Conservation (phyloP, 164 flowering plant species). For the Tinospora cordifolia region DNA sequence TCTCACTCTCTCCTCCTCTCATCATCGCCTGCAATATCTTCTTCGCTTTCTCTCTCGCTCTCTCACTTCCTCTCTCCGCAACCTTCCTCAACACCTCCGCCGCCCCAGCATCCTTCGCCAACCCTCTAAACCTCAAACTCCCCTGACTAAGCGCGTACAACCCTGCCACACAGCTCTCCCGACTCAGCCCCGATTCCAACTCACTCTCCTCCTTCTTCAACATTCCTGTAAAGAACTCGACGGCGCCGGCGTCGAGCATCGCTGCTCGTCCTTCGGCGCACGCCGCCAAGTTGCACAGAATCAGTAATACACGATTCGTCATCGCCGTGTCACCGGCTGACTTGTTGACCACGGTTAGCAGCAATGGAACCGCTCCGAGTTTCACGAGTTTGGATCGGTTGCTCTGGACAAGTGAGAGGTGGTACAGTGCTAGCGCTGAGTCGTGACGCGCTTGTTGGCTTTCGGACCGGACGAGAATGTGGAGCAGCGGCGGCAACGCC, state of each 20-base stretch:
- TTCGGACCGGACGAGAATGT: slow-evolving; percentile 49
- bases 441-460: slow-evolving; percentile 68
- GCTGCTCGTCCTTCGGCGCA: slow-evolving; percentile 67
- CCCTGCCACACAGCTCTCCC: slow-evolving; percentile 74
- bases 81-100: slow-evolving; percentile 61
- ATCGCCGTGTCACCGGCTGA: slow-evolving; percentile 29
- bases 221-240: slow-evolving; percentile 47
- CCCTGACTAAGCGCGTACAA: slow-evolving; percentile 69
- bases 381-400: slow-evolving; percentile 70
- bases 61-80: slow-evolving; percentile 55
- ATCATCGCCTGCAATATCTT: slow-evolving; percentile 53
- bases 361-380: slow-evolving; percentile 48
- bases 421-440: slow-evolving; percentile 80
- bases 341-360: slow-evolving; percentile 39
- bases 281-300: slow-evolving; percentile 68
- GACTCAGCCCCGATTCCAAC: slow-evolving; percentile 34
- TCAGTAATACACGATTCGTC: slow-evolving; percentile 44
- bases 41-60: slow-evolving; percentile 62
- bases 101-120: slow-evolving; percentile 73
- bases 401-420: slow-evolving; percentile 56
- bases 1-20: slow-evolving; percentile 30
- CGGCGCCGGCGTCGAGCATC: slow-evolving; percentile 77
- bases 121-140: slow-evolving; percentile 65
- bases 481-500: slow-evolving; percentile 68
- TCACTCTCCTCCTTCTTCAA: slow-evolving; percentile 29